Conservation (phyloP, 2,329 filamentous ascomycete genomes). For the Reticulascus tulasneorum region DNA sequence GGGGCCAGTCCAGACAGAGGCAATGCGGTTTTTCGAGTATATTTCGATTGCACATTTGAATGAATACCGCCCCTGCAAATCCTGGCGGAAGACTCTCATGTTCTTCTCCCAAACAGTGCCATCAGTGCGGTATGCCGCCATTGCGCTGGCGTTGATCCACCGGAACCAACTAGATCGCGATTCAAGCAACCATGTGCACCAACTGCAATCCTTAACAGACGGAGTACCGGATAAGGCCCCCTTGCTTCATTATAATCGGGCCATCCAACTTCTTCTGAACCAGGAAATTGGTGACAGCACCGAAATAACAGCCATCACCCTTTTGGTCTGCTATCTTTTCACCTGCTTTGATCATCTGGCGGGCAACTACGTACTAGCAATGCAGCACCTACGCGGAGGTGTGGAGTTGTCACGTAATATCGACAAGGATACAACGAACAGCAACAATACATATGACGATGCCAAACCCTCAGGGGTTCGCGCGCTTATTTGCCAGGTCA, state of each 20-base stretch:
- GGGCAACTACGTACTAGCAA: constrained; percentile 28
- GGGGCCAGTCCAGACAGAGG: constrained; percentile 17
- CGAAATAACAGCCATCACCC: constrained; percentile 25
- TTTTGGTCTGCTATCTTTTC: constrained; percentile 35
- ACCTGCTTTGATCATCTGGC: constrained; percentile 32
- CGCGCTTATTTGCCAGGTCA: constrained; percentile 23
- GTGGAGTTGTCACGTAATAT: constrained; percentile 24
- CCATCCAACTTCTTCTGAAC: constrained; percentile 25
- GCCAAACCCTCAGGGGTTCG: constrained; percentile 12
- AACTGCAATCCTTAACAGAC: too few species aligned
- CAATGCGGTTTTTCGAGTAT: constrained; percentile 25
- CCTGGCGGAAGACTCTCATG: constrained; percentile 29
- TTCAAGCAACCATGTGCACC: constrained; percentile 4
- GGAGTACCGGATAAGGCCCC: constrained; percentile 16
- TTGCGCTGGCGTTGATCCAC: constrained; percentile 24
- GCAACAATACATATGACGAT: constrained; percentile 8
- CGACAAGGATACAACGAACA: constrained; percentile 9
- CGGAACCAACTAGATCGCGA: constrained; percentile 18
- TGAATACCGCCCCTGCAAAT: constrained; percentile 24
- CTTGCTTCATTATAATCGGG: constrained; percentile 23
- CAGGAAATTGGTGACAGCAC: constrained; percentile 16
- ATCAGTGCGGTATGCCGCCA: constrained; percentile 29
- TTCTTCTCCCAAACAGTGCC: constrained; percentile 30
- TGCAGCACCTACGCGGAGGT: constrained; percentile 30
- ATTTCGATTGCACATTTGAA: constrained; percentile 23